phyloP scores from a whole-genome alignment of 768 basidiomycete species.

The Pleurotus eryngii region DNA sequence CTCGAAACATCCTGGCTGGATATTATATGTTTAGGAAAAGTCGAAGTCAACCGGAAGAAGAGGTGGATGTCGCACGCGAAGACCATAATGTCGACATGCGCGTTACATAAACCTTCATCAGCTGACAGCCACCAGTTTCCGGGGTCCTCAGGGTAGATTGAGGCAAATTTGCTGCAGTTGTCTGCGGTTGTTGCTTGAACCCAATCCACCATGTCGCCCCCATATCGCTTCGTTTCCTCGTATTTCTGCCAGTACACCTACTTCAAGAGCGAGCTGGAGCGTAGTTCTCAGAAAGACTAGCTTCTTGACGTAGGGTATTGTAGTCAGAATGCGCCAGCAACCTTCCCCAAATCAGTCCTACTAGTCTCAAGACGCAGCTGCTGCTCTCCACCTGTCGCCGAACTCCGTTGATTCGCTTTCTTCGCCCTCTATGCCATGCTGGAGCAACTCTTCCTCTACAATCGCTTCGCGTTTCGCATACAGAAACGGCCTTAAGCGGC shows the following conservation, averaged over 20 bases:
- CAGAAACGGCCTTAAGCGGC: too few species aligned
- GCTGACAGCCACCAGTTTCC: not conserved
- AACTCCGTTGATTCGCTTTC: too few species aligned
- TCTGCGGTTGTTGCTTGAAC: too few species aligned
- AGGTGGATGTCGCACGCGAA: too few species aligned
- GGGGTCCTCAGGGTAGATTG: conserved; percentile 5
- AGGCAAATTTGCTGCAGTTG: not conserved
- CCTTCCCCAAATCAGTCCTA: too few species aligned
- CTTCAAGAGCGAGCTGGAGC: conserved; percentile 8
- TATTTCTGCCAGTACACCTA: not conserved
- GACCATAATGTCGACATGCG: not conserved
- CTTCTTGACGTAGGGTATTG: not conserved
- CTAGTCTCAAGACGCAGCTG: too few species aligned
- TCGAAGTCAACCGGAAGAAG: too few species aligned
- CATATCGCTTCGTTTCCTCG: not conserved
- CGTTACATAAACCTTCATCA: not conserved
- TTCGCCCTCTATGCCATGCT: too few species aligned
- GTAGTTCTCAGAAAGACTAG: conserved; percentile 11
- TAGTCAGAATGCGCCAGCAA: not conserved
- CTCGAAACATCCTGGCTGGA: conserved; percentile 3
- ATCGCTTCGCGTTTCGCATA: too few species aligned
- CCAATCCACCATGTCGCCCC: conserved; percentile 2
- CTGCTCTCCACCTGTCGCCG: too few species aligned
- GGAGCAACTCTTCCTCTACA: too few species aligned
- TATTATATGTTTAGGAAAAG: not conserved